phyloP scores from a whole-genome alignment of 805 yeast species.

The Kodamaea fukazawae region DNA sequence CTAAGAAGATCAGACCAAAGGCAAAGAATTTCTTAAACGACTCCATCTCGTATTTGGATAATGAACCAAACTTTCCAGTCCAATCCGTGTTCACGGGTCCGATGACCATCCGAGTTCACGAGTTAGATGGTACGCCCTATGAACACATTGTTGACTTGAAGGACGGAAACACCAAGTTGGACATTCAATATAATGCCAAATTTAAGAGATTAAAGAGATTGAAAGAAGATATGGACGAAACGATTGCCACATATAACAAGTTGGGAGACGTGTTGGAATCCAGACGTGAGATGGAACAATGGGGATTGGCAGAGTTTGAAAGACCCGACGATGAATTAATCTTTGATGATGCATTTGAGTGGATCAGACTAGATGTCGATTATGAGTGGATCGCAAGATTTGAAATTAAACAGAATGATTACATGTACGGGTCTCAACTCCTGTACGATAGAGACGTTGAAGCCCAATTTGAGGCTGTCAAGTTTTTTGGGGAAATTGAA shows the following conservation, averaged over 20 bases:
- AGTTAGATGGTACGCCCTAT: constrained; percentile 97
- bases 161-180: constrained; percentile 80
- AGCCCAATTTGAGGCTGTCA: constrained; percentile 85
- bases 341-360: constrained; percentile 87
- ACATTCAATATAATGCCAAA: constrained; percentile 92
- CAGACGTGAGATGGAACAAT: constrained; percentile 57
- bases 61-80: constrained; percentile 36
- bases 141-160: constrained; percentile 94
- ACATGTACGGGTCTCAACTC: constrained; percentile 90
- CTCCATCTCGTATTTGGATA: constrained; percentile 42
- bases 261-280: constrained; percentile 76
- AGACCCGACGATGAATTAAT: constrained; percentile 65
- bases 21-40: constrained; percentile 45
- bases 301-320: constrained; percentile 74
- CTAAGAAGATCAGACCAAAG: constrained; percentile 36
- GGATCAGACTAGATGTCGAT: constrained; percentile 98
- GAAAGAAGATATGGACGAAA: constrained; percentile 44
- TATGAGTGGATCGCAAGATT: constrained; percentile 92
- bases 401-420: constrained; percentile 83
- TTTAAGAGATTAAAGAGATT: constrained; percentile 76
- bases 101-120: constrained; percentile 94
- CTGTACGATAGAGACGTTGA: constrained; percentile 95
- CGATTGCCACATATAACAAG: constrained; percentile 32
- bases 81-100: constrained; percentile 82
- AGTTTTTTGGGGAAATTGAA: constrained; percentile 60